Percentiles rank a stretch among this genome's conserved stretches.
Conservation (phyloP, 202 grass and related monocot species). For the Carex arenaria region DNA sequence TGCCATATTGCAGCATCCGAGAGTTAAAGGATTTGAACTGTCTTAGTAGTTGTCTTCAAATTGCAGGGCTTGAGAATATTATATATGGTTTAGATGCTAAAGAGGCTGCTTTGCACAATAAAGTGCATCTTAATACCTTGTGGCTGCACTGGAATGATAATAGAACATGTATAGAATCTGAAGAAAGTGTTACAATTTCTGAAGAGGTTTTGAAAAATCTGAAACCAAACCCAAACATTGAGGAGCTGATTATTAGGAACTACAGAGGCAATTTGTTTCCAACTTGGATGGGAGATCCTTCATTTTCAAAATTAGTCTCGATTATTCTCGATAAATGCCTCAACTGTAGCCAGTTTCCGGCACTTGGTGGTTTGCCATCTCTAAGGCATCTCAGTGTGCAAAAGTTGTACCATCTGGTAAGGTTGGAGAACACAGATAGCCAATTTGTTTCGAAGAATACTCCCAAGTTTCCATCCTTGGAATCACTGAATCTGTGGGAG, state of each 20-base stretch:
- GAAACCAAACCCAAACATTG: too few species aligned
- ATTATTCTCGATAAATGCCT: conserved; percentile 19
- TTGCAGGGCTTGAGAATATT: conserved; percentile 28
- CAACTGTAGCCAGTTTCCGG: conserved; percentile 16
- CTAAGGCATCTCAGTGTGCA: conserved; percentile 24
- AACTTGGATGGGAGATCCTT: conserved; percentile 10
- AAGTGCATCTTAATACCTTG: too few species aligned
- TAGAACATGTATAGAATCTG: too few species aligned
- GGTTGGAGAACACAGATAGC: too few species aligned
- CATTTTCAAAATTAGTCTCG: not conserved
- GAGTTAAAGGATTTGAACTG: conserved; percentile 22
- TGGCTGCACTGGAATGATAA: too few species aligned
- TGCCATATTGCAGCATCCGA: too few species aligned
- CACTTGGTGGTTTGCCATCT: conserved; percentile 24
- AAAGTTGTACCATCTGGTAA: too few species aligned
- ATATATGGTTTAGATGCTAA: not conserved
- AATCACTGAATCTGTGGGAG: too few species aligned
- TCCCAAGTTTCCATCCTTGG: too few species aligned
- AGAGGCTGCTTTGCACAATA: not conserved
- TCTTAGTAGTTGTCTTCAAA: not conserved
- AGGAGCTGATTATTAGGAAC: conserved; percentile 4
- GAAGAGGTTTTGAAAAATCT: too few species aligned
- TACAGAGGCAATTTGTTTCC: conserved; percentile 19
- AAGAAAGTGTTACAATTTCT: too few species aligned
- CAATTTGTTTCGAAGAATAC: too few species aligned